Conservation (phyloP, 495 filamentous ascomycete genomes). For the Hyaloscypha variabilis region DNA sequence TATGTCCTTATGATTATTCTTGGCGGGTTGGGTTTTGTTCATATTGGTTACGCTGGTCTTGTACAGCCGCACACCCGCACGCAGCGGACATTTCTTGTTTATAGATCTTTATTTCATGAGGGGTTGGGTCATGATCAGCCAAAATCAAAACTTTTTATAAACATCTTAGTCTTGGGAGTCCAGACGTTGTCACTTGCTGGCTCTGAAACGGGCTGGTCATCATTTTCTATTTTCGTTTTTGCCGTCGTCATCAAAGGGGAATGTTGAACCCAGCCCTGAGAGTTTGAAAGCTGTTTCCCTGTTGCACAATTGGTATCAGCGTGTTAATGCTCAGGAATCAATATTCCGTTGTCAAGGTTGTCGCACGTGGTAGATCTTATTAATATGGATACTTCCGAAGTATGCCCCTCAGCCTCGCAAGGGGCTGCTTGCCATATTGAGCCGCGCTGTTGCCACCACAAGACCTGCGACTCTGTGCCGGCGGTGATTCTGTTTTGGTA, state of each 20-base stretch:
- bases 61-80: background rate
- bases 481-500: no score
- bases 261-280: background rate
- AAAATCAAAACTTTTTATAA: background rate
- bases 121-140: background rate
- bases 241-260: background rate
- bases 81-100: background rate
- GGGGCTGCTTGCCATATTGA: background rate
- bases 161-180: background rate
- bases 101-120: background rate
- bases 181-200: background rate
- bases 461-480: background rate
- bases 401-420: background rate
- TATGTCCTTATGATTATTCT: constrained; percentile 12
- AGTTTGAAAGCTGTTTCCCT: background rate
- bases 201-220: background rate
- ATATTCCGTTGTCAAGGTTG: background rate
- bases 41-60: constrained; percentile 6
- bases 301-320: background rate
- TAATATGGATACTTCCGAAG: background rate
- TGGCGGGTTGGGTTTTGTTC: constrained; percentile 1
- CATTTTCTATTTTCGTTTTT: background rate
- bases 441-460: background rate
- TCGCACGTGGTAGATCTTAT: background rate
- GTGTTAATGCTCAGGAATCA: background rate